These are phyloP conservation scores for Malassezia cuniculi DNA, from an alignment of 1,284 basidiomycete species.

Conservation along the genomic window DNA sequence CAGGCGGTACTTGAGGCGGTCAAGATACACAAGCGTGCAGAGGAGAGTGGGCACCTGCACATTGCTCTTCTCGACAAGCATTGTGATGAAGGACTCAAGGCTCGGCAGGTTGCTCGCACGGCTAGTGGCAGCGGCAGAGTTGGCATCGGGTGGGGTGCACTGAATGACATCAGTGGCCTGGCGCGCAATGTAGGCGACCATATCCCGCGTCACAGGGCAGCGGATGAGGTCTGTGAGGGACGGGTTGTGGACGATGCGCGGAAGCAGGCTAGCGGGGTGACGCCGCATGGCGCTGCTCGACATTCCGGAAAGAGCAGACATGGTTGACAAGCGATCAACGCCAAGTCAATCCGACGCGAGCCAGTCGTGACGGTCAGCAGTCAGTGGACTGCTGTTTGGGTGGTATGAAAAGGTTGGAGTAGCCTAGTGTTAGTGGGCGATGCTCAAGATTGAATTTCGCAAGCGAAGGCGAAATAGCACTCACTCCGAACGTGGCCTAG, in stretches of 20 bases:
- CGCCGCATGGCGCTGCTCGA: slow-evolving; percentile 31
- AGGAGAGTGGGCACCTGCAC: slow-evolving; percentile 85
- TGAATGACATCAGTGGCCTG: slow-evolving; percentile 44
- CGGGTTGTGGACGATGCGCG: slow-evolving; percentile 40
- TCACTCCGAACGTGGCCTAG: too few relatives aligned
- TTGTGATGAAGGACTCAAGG: slow-evolving; percentile 74
- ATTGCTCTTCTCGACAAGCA: slow-evolving; percentile 70
- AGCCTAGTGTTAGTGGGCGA: too few relatives aligned
- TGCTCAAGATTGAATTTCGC: too few relatives aligned
- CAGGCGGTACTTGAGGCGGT: slow-evolving; percentile 67
- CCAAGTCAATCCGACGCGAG: too few relatives aligned
- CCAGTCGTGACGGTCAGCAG: too few relatives aligned
- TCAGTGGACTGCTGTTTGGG: too few relatives aligned
- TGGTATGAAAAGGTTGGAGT: too few relatives aligned
- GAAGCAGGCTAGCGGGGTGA: slow-evolving; percentile 39
- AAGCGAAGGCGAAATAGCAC: too few relatives aligned
- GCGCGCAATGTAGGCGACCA: slow-evolving; percentile 38
- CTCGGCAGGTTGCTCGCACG: slow-evolving; percentile 51
- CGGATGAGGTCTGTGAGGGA: slow-evolving; percentile 42
- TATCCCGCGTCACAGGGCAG: slow-evolving; percentile 39
- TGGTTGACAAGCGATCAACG: too few relatives aligned
- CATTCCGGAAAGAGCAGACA: too few relatives aligned
- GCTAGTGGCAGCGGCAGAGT: background rate
- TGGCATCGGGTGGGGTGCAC: slow-evolving; percentile 24
- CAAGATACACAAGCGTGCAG: slow-evolving; percentile 81